Conservation (phyloP, 1,139 yeast species). For the Suhomyces panamericanus region DNA sequence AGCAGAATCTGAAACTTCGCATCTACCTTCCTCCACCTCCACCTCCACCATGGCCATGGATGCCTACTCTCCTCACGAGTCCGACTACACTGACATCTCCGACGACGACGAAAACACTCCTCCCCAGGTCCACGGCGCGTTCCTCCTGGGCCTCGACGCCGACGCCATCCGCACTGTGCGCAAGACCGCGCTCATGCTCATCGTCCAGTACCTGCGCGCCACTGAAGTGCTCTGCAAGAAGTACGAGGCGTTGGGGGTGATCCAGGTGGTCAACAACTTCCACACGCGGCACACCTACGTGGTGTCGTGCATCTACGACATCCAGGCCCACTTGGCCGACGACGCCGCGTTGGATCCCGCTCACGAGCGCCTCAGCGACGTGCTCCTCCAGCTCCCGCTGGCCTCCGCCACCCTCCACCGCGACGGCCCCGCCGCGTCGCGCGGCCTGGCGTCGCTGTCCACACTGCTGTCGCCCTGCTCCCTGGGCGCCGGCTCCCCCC, state of each 20-base stretch:
- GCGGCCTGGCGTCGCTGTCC: slow-evolving; percentile 5
- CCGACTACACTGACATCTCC: slow-evolving; percentile 17
- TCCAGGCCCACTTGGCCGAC: slow-evolving; percentile 20
- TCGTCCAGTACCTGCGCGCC: slow-evolving; percentile 46
- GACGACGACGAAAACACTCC: slow-evolving; percentile 36
- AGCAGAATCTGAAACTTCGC: no score
- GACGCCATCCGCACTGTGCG: slow-evolving; percentile 43
- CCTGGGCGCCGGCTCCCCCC: slow-evolving; percentile 9
- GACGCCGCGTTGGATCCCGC: slow-evolving; percentile 20
- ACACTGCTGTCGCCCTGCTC: slow-evolving; percentile 10
- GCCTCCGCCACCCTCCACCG: slow-evolving; percentile 4
- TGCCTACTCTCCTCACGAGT: slow-evolving; percentile 13
- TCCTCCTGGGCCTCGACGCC: slow-evolving; percentile 51
- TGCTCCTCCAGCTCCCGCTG: slow-evolving; percentile 30
- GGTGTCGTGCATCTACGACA: slow-evolving; percentile 29
- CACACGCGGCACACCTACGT: slow-evolving; percentile 26
- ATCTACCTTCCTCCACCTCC: no score
- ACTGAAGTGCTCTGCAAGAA: slow-evolving; percentile 59
- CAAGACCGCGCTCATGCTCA: slow-evolving; percentile 46
- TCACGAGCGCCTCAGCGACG: slow-evolving; percentile 26
- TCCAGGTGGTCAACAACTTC: slow-evolving; percentile 40
- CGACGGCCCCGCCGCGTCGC: neutral
- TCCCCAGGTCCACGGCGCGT: slow-evolving; percentile 50
- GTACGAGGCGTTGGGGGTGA: slow-evolving; percentile 47
- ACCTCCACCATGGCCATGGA: slow-evolving; percentile 7